phyloP scores from a whole-genome alignment of 1,284 basidiomycete species.

The Lentinus polychrous region DNA sequence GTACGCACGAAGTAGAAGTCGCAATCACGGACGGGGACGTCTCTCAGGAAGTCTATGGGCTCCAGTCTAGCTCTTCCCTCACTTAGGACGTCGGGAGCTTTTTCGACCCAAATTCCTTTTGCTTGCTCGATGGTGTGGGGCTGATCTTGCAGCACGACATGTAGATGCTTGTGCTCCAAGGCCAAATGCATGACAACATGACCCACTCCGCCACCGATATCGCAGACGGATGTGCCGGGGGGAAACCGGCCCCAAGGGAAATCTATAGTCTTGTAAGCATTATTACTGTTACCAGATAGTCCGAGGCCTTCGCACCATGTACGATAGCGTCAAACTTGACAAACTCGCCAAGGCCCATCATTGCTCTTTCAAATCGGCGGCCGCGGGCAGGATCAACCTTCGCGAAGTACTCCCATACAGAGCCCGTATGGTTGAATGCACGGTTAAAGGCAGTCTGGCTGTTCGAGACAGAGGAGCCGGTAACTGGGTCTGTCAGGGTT shows the following conservation, averaged over 20 bases:
- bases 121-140: slow-evolving; percentile 32
- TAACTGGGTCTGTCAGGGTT: not conserved
- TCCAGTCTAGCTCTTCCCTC: slow-evolving; percentile 30
- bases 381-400: slow-evolving; percentile 14
- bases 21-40: slow-evolving; percentile 30
- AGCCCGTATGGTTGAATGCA: not conserved
- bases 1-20: slow-evolving; percentile 40
- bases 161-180: slow-evolving; percentile 33
- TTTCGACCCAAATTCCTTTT: slow-evolving; percentile 27
- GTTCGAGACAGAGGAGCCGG: not conserved
- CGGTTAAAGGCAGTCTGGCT: not conserved
- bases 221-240: slow-evolving; percentile 33
- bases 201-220: slow-evolving; percentile 43
- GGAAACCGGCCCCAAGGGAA: slow-evolving; percentile 39
- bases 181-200: slow-evolving; percentile 34
- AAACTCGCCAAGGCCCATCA: slow-evolving; percentile 22
- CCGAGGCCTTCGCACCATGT: not conserved
- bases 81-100: slow-evolving; percentile 27
- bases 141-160: slow-evolving; percentile 39
- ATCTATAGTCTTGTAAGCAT: too few species aligned
- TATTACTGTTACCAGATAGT: not conserved
- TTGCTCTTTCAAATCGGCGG: slow-evolving; percentile 21
- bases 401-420: not conserved
- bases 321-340: not conserved
- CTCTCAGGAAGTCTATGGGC: slow-evolving; percentile 38